Percentiles rank a stretch among this genome's conserved stretches.
These are phyloP conservation scores for Diaporthe vaccinii DNA, from an alignment of 2,329 filamentous ascomycete genomes.

Conservation along the genomic window DNA sequence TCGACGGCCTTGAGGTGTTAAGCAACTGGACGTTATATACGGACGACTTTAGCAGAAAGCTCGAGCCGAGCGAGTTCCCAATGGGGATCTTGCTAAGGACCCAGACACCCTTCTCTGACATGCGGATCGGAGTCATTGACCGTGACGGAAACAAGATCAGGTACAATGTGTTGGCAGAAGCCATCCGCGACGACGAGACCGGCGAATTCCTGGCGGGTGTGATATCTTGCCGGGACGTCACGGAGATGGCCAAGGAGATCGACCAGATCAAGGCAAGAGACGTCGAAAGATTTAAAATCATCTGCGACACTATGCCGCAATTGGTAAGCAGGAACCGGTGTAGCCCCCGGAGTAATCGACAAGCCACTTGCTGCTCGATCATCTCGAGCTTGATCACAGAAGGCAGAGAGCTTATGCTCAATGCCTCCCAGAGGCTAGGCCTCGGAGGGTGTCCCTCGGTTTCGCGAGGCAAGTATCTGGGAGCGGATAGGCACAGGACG, in stretches of 20 bases:
- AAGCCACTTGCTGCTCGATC: neutral
- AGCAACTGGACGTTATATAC: constrained; percentile 73
- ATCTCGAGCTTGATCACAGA: neutral
- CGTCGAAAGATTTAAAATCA: constrained; percentile 80
- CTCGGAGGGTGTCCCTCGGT: constrained; percentile 22
- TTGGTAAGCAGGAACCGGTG: constrained; percentile 54
- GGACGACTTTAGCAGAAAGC: constrained; percentile 72
- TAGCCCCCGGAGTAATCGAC: constrained; percentile 14
- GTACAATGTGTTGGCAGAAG: constrained; percentile 77
- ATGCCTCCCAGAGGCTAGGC: constrained; percentile 4
- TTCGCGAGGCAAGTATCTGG: constrained; percentile 24
- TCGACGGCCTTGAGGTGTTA: constrained; percentile 69
- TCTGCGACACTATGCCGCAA: constrained; percentile 80
- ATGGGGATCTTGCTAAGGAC: constrained; percentile 75
- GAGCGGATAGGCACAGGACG: neutral
- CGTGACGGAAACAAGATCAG: constrained; percentile 65
- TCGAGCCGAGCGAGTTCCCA: constrained; percentile 74
- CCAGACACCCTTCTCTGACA: constrained; percentile 69
- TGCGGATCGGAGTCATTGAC: constrained; percentile 75
- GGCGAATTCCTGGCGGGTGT: constrained; percentile 82
- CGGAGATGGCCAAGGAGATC: constrained; percentile 77
- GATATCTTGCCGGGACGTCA: constrained; percentile 80
- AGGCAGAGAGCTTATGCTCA: neutral
- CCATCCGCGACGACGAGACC: constrained; percentile 74
- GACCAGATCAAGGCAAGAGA: constrained; percentile 77